Conservation (phyloP, 2,329 filamentous ascomycete genomes). For the Sarocladium oryzae region DNA sequence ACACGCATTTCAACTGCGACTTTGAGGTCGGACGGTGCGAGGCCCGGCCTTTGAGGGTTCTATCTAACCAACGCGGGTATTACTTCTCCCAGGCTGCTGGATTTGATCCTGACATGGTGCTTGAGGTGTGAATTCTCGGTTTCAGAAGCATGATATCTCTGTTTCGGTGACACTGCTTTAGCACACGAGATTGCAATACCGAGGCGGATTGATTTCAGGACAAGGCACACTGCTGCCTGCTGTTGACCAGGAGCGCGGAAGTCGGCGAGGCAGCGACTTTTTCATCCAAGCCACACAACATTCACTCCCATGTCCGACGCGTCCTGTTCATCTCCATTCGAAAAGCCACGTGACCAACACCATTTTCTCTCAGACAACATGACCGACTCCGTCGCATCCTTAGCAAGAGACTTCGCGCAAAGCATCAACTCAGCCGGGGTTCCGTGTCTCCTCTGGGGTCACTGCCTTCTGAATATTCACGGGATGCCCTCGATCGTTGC, state of each 20-base stretch:
- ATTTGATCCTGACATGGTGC: background rate
- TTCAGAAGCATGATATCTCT: background rate
- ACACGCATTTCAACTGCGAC: constrained; percentile 5
- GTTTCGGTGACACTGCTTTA: background rate
- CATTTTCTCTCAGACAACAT: background rate
- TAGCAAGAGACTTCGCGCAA: constrained; percentile 11
- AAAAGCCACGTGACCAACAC: background rate
- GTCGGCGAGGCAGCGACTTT: background rate
- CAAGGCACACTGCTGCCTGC: too few relatives aligned
- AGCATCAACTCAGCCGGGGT: constrained; percentile 15
- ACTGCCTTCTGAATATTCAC: constrained; percentile 17
- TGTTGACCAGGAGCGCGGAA: too few relatives aligned
- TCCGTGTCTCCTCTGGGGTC: constrained; percentile 18
- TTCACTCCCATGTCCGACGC: background rate
- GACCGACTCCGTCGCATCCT: constrained; percentile 1
- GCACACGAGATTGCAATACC: too few relatives aligned
- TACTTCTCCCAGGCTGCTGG: constrained; percentile 2
- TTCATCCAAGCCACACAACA: background rate
- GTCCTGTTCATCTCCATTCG: background rate
- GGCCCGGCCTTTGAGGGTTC: background rate
- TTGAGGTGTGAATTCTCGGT: background rate
- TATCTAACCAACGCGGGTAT: background rate
- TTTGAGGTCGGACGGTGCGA: background rate
- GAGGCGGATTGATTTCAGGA: too few relatives aligned
- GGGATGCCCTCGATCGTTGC: constrained; percentile 17